These are phyloP conservation scores for Trichosanthes truncata DNA, from an alignment of 306 rosid species.

Conservation along the genomic window DNA sequence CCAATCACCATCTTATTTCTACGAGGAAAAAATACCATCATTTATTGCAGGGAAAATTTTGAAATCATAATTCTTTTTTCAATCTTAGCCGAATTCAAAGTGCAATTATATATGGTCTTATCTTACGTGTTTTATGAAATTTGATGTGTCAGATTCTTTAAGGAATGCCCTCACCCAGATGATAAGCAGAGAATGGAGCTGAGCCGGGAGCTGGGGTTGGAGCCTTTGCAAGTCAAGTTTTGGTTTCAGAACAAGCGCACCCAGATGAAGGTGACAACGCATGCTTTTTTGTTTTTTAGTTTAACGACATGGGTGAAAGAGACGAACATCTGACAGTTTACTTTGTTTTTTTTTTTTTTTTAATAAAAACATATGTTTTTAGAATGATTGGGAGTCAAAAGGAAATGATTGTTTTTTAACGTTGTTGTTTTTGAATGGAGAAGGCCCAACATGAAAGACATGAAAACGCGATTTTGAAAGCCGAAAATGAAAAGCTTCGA, in stretches of 20 bases:
- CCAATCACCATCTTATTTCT: too few relatives aligned
- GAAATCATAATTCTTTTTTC: too few relatives aligned
- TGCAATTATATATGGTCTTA: too few relatives aligned
- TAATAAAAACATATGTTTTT: too few relatives aligned
- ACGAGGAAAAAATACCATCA: too few relatives aligned
- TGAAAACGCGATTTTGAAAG: constrained; percentile 50
- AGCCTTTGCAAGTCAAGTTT: constrained; percentile 75
- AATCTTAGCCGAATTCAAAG: too few relatives aligned
- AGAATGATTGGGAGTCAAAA: neutral
- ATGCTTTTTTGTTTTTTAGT: too few relatives aligned
- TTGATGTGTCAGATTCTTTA: constrained; percentile 39
- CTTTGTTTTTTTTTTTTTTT: too few relatives aligned
- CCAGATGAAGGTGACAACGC: constrained; percentile 59
- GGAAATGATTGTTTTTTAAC: neutral
- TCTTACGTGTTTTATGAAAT: neutral
- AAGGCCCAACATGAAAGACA: constrained; percentile 68
- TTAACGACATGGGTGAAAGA: too few relatives aligned
- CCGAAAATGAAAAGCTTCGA: constrained; percentile 67
- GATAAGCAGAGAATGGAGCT: constrained; percentile 85
- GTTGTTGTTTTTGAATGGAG: neutral
- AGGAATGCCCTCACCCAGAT: constrained; percentile 65
- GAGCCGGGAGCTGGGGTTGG: constrained; percentile 58
- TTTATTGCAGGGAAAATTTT: too few relatives aligned
- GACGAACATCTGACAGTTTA: too few relatives aligned
- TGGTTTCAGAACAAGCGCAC: constrained; percentile 95